These are phyloP conservation scores for Aspergillus latus DNA, from an alignment of 2,329 filamentous ascomycete genomes.

Conservation along the genomic window DNA sequence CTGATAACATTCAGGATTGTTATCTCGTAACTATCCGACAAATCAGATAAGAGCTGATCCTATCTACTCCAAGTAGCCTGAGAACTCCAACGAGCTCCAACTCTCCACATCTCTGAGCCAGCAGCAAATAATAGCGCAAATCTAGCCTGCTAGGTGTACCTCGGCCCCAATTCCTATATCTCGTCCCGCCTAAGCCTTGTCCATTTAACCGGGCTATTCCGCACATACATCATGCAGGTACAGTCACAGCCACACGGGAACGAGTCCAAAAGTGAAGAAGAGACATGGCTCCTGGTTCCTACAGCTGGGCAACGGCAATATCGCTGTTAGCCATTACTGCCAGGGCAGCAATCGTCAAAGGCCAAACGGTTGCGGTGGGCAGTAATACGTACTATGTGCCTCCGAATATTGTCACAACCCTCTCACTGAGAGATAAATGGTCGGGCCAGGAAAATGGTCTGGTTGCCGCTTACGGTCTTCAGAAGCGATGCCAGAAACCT, in stretches of 20 bases:
- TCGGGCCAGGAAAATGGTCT: background rate
- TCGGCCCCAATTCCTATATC: background rate
- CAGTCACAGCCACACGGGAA: background rate
- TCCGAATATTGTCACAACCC: background rate
- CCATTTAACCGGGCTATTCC: background rate
- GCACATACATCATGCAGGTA: background rate
- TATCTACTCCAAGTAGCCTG: background rate
- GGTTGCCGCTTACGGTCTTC: background rate
- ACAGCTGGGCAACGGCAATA: background rate
- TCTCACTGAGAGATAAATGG: background rate
- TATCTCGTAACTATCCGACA: background rate
- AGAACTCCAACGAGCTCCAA: background rate
- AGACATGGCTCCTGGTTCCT: background rate
- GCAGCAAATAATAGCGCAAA: background rate
- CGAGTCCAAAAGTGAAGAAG: background rate
- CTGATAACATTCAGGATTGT: background rate
- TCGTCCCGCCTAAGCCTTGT: background rate
- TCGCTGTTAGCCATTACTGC: background rate
- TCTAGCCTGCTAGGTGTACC: background rate
- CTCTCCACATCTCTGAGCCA: background rate
- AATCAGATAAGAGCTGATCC: background rate
- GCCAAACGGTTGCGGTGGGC: background rate
- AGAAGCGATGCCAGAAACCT: background rate
- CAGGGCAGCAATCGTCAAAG: background rate
- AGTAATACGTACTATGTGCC: constrained; percentile 3